These are phyloP conservation scores for Cadophora malorum DNA, from an alignment of 2,329 filamentous ascomycete species.

Conservation along the genomic window DNA sequence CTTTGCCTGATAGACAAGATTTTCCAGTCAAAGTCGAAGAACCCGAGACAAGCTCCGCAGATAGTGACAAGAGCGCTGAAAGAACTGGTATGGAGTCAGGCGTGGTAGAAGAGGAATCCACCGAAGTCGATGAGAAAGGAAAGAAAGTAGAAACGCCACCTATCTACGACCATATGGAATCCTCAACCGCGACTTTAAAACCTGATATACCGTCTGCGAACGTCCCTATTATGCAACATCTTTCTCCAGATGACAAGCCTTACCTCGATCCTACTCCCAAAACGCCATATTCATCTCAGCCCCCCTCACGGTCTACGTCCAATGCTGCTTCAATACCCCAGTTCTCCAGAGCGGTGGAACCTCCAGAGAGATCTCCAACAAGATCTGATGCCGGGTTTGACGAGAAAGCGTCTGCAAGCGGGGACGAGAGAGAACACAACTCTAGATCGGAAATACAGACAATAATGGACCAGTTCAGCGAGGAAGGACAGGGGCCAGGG, in stretches of 20 bases:
- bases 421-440: slow-evolving; percentile 70
- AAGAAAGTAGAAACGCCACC: slow-evolving; percentile 12
- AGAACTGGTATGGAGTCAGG: not conserved
- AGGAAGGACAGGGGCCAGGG: slow-evolving; percentile 72
- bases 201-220: slow-evolving; percentile 33
- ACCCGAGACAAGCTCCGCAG: not conserved
- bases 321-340: slow-evolving; percentile 44
- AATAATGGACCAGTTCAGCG: slow-evolving; percentile 96
- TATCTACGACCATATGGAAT: slow-evolving; percentile 42
- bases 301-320: slow-evolving; percentile 48
- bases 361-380: slow-evolving; percentile 56
- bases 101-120: slow-evolving; percentile 1
- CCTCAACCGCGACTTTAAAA: slow-evolving; percentile 46
- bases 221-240: slow-evolving; percentile 20
- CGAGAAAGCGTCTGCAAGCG: slow-evolving; percentile 61
- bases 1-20: not conserved
- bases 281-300: slow-evolving; percentile 50
- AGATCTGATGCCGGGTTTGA: slow-evolving; percentile 63
- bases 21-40: slow-evolving; percentile 15
- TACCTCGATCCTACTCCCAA: slow-evolving; percentile 58
- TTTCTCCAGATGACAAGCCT: slow-evolving; percentile 39
- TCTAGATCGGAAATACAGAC: slow-evolving; percentile 89
- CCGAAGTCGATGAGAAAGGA: not conserved
- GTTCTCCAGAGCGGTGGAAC: slow-evolving; percentile 47
- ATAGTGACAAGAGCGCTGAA: not conserved